Base-by-base conservation (phyloP, 352 stramenopile species). In the Phytophthora pistaciae region DNA sequence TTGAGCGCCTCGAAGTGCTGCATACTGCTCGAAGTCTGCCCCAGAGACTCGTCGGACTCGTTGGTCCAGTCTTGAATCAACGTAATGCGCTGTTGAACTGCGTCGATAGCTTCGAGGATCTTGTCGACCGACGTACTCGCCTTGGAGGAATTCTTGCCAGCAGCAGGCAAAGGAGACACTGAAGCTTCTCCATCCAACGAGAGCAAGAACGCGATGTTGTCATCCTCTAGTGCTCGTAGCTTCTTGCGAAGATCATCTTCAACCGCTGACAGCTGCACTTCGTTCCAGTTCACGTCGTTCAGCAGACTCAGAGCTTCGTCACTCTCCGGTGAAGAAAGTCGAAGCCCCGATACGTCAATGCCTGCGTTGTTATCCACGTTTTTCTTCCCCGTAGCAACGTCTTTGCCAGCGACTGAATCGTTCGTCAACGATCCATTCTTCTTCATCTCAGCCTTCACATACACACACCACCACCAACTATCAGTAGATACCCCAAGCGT, bases 1-100 rank as follows among this genome's bases (percentile, higher is more conserved):
- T 94, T 94, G 50, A 91, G 77, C 20, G 85, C 75, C 62, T 94
- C 87, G 29, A 94, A 94, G 59, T 94, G 87, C 29, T 84, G 60
- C 84, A 94, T 92, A 63, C 84, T 90, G 29, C 78, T 75, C 2
- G 87, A 91, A 1, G 83, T 91, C 21, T 88, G 71, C 1, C 80
- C 82, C 3, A 94, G 74, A 18, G 78, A 79, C 31, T 91, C 80
- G 48, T 84, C 74, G 5, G 82, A 87, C 16, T 91, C 84, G 60
- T 85, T 78, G 13, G 84, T 92, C 87, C 87, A 94, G 7, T 75
- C 57, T 40, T 91, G 78, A 3, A 85, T 69, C 3, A 66, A 56
- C 0, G 82, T 65, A 13, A 94, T 75, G 9, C 80, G 79, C 3
- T 72, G 65, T 40, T 88, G 74, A 11, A 94, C 62, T 1, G 72